Percentiles rank a stretch among this genome's conserved stretches.
These are phyloP conservation scores for Hypoxylon sp. DNA, from an alignment of 2,329 filamentous ascomycete genomes.

Conservation along the genomic window DNA sequence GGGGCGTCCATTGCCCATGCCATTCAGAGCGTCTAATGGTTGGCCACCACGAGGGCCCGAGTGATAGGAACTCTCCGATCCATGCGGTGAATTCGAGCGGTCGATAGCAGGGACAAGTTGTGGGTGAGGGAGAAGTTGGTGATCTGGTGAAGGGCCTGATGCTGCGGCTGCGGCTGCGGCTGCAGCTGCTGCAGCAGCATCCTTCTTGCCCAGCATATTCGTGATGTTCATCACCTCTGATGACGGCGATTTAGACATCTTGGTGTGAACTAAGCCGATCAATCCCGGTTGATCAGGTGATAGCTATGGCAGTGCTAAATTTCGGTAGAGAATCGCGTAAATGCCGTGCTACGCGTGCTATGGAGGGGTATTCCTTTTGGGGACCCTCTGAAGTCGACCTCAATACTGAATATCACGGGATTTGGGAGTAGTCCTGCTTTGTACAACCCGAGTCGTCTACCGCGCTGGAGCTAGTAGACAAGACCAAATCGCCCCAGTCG, in stretches of 20 bases:
- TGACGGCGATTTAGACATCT: conserved; percentile 55
- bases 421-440: conserved; percentile 2
- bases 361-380: conserved; percentile 11
- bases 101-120: conserved; percentile 61
- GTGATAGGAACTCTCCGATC: conserved; percentile 72
- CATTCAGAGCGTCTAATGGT: conserved; percentile 56
- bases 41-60: conserved; percentile 59
- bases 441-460: neutral
- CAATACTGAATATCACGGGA: neutral
- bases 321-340: conserved; percentile 17
- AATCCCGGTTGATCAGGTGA: conserved; percentile 16
- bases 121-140: conserved; percentile 50
- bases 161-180: conserved; percentile 45
- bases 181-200: conserved; percentile 50
- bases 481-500: neutral
- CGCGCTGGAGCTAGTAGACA: neutral
- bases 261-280: conserved; percentile 18
- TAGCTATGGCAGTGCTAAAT: conserved; percentile 23
- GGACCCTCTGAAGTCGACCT: neutral
- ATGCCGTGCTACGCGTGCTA: conserved; percentile 16
- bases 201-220: conserved; percentile 53
- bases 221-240: conserved; percentile 56
- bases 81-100: conserved; percentile 71
- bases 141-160: conserved; percentile 46
- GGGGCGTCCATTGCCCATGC: conserved; percentile 60